A percentile compares a stretch with the other conserved stretches of the same genome.
phyloP scores from a whole-genome alignment of 164 flowering plant genomes.

The Chimonanthus praecox region DNA sequence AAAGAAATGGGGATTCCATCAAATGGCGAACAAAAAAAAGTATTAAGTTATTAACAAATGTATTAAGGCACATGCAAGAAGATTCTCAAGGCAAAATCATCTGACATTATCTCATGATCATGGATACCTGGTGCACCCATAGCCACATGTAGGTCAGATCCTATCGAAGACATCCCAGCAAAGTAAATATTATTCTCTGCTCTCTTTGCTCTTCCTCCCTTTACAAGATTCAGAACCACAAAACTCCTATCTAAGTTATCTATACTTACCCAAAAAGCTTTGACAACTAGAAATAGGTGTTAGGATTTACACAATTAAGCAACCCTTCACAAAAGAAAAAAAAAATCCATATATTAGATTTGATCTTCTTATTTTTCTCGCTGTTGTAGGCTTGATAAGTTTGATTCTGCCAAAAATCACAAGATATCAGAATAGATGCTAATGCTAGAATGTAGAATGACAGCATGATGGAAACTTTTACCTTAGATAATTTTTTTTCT shows the following conservation, averaged over 20 bases:
- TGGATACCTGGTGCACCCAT: not conserved
- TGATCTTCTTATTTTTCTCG: not conserved
- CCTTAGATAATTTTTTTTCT: too few species aligned
- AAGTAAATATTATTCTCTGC: not conserved
- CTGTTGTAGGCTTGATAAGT: not conserved
- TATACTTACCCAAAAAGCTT: not conserved
- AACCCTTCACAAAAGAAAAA: conserved; percentile 10
- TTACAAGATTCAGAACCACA: not conserved
- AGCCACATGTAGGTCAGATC: conserved; percentile 3
- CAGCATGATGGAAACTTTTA: not conserved
- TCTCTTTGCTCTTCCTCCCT: too few species aligned
- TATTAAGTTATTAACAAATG: not conserved
- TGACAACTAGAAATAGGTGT: not conserved
- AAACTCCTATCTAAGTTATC: conserved; percentile 2
- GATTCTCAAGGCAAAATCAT: conserved; percentile 3
- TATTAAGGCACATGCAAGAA: conserved; percentile 7
- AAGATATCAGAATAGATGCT: not conserved
- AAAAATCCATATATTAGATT: not conserved
- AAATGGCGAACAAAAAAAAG: not conserved
- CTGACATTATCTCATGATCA: not conserved
- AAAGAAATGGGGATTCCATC: not conserved
- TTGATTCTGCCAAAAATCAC: conserved; percentile 10
- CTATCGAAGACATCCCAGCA: not conserved
- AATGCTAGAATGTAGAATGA: not conserved
- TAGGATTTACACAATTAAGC: conserved; percentile 15